phyloP scores from a whole-genome alignment of 2,329 filamentous ascomycete species.

The Diaporthe batatas region DNA sequence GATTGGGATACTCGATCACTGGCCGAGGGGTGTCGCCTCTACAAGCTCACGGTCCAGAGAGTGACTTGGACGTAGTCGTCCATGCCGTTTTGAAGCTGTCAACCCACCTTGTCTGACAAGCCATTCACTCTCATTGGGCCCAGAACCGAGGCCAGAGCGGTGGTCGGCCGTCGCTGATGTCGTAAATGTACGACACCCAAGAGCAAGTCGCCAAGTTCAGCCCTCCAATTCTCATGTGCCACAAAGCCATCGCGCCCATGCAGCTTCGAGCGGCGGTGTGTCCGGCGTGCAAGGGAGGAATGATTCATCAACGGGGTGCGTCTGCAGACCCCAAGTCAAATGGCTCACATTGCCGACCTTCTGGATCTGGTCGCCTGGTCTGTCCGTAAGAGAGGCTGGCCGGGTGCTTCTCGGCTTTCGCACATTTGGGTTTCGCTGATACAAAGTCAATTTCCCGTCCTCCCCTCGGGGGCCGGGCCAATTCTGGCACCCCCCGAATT shows the following conservation, averaged over 20 bases:
- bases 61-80: neutral
- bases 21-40: neutral
- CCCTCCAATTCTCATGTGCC: neutral
- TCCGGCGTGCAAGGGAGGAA: neutral
- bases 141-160: constrained; percentile 9
- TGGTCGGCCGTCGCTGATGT: neutral
- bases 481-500: too few species aligned
- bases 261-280: neutral
- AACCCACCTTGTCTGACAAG: neutral
- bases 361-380: neutral
- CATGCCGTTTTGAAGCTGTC: neutral
- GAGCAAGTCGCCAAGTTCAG: neutral
- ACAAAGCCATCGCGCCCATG: neutral
- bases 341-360: neutral
- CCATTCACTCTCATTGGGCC: neutral
- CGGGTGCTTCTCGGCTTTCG: neutral
- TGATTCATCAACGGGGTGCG: neutral
- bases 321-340: neutral
- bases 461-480: neutral
- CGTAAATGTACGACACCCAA: neutral
- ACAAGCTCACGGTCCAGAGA: neutral
- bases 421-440: constrained; percentile 30
- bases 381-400: neutral
- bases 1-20: neutral
- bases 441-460: constrained; percentile 14